Evolutionary conservation across 2,329 filamentous ascomycete genomes (phyloP), one percentile per base, ranked within the genome.

Genomic region (Aureobasidium sp.): DNA sequence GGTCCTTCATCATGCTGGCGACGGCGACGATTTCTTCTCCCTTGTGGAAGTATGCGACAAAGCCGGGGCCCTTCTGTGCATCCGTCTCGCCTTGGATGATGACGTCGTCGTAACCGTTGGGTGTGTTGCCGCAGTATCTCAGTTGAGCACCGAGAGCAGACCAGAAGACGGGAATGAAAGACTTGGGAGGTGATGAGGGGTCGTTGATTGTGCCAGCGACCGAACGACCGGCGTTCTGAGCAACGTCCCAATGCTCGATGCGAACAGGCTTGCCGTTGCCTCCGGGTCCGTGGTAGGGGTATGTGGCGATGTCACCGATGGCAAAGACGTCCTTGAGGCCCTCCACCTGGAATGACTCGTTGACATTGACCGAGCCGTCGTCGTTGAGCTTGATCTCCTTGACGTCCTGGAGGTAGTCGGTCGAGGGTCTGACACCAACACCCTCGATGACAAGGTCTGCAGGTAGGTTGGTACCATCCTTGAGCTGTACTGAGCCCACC

Each of bases 191-290:
- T 47, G 80, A 72, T 8, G 80, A 74, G 0, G 87, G 82, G 67
- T 87, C 79, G 65, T 85, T 81, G 69, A 99, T 96, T 67, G 89
- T 84, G 57, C 80, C 79, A 1, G 91, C 94, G 1, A 88, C 93
- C 25, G 82, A 81, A 45, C 93, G 88, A 2, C 94, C 94, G 1
- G 89, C 81, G 69, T 97, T 96, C 70, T 97, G 94, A 4, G 94
- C 94, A 2, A 99, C 94, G 74, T 96, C 93, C 94, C 94, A 99
- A 73, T 99, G 94, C 79, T 99, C 94, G 70, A 97, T 96, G 64
- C 94, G 87, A 0, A 88, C 84, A 19, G 81, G 80, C 46, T 80
- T 80, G 64, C 89, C 90, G 17, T 87, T 81, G 27, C 90, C 87
- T 25, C 89, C 91, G 0, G 94, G 94, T 1, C 94, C 94, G 72